These are phyloP conservation scores for Claviceps africana DNA, from an alignment of 2,329 filamentous ascomycete species.

Conservation along the genomic window DNA sequence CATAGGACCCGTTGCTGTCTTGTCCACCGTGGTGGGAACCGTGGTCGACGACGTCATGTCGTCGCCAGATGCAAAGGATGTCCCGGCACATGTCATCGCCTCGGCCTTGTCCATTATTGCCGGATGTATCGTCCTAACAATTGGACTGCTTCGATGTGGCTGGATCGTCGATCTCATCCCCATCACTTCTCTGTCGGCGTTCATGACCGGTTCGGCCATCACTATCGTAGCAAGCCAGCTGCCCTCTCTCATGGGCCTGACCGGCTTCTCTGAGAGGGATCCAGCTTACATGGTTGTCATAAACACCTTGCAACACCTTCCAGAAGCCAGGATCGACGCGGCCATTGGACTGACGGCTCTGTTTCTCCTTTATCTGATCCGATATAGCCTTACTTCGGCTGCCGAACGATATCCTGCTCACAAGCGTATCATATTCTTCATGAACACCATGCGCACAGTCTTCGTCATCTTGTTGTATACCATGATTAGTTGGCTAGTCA, in stretches of 20 bases:
- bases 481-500: constrained; percentile 75
- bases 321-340: constrained; percentile 57
- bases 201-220: constrained; percentile 93
- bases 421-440: constrained; percentile 72
- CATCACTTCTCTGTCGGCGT: constrained; percentile 77
- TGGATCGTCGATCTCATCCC: constrained; percentile 93
- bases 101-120: constrained; percentile 64
- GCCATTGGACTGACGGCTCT: constrained; percentile 79
- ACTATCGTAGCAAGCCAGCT: constrained; percentile 79
- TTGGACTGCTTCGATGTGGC: constrained; percentile 68
- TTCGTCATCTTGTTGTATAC: constrained; percentile 91
- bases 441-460: constrained; percentile 77
- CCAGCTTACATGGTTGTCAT: constrained; percentile 74
- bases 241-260: constrained; percentile 66
- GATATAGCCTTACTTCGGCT: constrained; percentile 46
- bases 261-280: constrained; percentile 57
- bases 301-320: constrained; percentile 63
- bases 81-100: constrained; percentile 54
- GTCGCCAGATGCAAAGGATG: constrained; percentile 33
- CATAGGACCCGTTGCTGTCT: constrained; percentile 89
- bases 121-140: constrained; percentile 60
- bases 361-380: constrained; percentile 61
- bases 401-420: constrained; percentile 56
- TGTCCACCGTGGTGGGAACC: constrained; percentile 80
- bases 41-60: constrained; percentile 53